Base-by-base conservation (phyloP, 495 filamentous ascomycete genomes). In the Podospora sp. region DNA sequence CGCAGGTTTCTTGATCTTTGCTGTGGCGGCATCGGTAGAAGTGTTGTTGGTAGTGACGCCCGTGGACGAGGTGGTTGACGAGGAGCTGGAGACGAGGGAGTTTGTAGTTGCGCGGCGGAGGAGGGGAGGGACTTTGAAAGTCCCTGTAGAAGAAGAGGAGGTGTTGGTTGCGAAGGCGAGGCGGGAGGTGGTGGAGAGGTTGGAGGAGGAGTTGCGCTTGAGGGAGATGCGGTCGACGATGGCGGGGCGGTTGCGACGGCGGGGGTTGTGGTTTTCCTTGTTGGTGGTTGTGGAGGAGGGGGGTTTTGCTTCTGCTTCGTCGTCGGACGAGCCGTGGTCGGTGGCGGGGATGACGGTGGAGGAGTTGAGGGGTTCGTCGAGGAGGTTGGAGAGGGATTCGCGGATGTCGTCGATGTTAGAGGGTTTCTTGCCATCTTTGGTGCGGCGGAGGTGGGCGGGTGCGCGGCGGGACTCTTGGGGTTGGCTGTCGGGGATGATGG, bases 181-280 rank as follows among this genome's bases (percentile, higher is more conserved):
- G 29, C 86, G 61, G 62, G 27, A 11, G 46, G 68, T 78, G 50
- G 84, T 76, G 14, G 85, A 81, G 68, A 84, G 76, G 65, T 25
- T 74, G 72, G 65, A 75, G 51, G 83, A 83, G 6, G 77, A 76
- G 70, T 84, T 82, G 59, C 91, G 90, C 70, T 92, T 90, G 40
- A 96, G 83, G 56, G 87, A 86, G 57, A 96, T 88, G 65, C 94
- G 92, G 78, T 98, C 92, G 62, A 98, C 87, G 64, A 63, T 35
- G 18, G 80, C 76, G 2, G 79, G 76, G 14, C 66, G 68, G 2
- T 33, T 33, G 29, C 29, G 29, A 33, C 72, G 75, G 4, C 78
- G 79, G 22, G 78, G 79, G 68, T 69, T 70, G 71, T 71, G 73
- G 68, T 80, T 80, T 64, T 81, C 81, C 67, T 82, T 82, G 68